A percentile compares a stretch with the other conserved stretches of the same genome.
phyloP scores from a whole-genome alignment of 176 grass and related monocot species.

The Carex parvula region DNA sequence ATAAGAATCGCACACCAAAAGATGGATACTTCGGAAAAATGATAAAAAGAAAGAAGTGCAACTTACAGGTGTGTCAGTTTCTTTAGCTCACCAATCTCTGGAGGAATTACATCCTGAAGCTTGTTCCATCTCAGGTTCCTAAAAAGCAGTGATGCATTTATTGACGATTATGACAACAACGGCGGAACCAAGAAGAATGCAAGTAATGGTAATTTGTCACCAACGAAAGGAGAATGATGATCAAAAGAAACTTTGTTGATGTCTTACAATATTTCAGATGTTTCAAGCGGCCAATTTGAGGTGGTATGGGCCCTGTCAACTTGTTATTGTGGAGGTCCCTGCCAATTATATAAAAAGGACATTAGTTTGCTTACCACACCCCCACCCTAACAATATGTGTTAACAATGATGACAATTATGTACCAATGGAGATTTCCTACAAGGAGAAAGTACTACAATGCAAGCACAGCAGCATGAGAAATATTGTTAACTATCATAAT shows the following conservation, averaged over 20 bases:
- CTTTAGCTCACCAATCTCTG: constrained; percentile 91
- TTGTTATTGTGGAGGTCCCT: constrained; percentile 99
- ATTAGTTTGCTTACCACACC: neutral
- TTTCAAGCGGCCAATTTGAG: constrained; percentile 88
- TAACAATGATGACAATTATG: neutral
- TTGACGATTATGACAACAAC: neutral
- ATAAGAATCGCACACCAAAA: neutral
- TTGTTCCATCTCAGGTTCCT: constrained; percentile 99
- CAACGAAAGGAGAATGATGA: constrained; percentile 8
- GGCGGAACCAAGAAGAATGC: constrained; percentile 23
- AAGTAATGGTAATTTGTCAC: neutral
- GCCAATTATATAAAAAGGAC: constrained; percentile 13
- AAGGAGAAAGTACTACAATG: neutral
- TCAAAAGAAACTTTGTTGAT: neutral
- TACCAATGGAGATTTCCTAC: neutral
- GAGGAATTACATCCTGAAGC: constrained; percentile 84
- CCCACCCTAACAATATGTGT: neutral
- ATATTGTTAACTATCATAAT: neutral
- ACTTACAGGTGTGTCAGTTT: constrained; percentile 87
- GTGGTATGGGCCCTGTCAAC: constrained; percentile 86
- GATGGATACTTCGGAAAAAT: neutral
- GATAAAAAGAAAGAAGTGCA: constrained; percentile 16
- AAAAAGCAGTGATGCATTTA: neutral
- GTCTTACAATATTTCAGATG: constrained; percentile 90
- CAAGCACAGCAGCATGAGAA: neutral